These are phyloP conservation scores for Tetrapisispora arboricola DNA, from an alignment of 805 yeast species.

Conservation along the genomic window DNA sequence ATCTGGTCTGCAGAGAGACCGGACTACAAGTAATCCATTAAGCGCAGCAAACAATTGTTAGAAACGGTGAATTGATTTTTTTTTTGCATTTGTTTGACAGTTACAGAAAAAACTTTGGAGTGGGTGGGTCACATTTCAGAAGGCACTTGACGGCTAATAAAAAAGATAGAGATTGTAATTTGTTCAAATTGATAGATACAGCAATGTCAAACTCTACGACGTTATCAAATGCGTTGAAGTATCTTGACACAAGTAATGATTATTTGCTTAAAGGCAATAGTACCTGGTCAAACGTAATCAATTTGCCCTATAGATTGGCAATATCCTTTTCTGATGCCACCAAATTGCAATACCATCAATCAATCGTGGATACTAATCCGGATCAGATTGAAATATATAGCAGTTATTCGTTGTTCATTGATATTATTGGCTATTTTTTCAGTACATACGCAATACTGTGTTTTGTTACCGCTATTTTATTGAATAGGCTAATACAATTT, in stretches of 20 bases:
- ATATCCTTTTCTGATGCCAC: slow-evolving; percentile 16
- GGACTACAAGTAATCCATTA: too few relatives aligned
- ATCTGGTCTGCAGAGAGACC: too few relatives aligned
- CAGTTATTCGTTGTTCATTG: slow-evolving; percentile 3
- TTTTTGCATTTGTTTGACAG: too few relatives aligned
- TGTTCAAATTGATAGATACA: too few relatives aligned
- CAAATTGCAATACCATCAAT: slow-evolving; percentile 17
- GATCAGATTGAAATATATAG: slow-evolving; percentile 1
- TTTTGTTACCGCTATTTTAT: slow-evolving; percentile 45
- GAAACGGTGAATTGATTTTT: too few relatives aligned
- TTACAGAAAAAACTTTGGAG: too few relatives aligned
- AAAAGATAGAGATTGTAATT: too few relatives aligned
- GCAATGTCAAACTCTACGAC: neutral
- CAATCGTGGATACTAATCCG: slow-evolving; percentile 4
- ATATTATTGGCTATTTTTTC: slow-evolving; percentile 33
- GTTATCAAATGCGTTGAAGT: slow-evolving; percentile 4
- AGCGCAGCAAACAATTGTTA: too few relatives aligned
- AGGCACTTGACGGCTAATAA: too few relatives aligned
- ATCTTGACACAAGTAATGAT: slow-evolving; percentile 17
- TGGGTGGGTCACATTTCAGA: too few relatives aligned
- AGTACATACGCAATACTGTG: slow-evolving; percentile 44
- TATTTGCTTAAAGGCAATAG: slow-evolving; percentile 11
- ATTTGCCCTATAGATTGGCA: slow-evolving; percentile 15
- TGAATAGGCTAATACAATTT: slow-evolving; percentile 50
- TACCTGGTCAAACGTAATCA: slow-evolving; percentile 10